These are phyloP conservation scores for Inonotus hispidus DNA, from an alignment of 1,284 basidiomycete species.

Conservation along the genomic window DNA sequence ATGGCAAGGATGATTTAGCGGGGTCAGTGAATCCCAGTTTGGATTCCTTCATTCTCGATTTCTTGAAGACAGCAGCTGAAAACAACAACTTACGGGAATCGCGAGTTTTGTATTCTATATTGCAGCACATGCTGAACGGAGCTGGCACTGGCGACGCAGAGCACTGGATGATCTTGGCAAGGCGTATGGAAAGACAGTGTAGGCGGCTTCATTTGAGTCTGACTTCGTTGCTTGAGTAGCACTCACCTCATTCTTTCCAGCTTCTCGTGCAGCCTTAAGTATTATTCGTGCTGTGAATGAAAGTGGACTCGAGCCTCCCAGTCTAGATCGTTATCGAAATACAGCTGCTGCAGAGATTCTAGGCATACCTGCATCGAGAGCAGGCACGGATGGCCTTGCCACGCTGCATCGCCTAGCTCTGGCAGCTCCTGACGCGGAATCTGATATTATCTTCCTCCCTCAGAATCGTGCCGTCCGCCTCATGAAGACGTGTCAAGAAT, in stretches of 20 bases:
- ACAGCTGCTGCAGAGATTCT: slow-evolving; percentile 80
- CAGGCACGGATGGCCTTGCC: slow-evolving; percentile 64
- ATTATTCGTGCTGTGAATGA: slow-evolving; percentile 60
- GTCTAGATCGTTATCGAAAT: slow-evolving; percentile 82
- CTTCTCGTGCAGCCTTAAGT: slow-evolving; percentile 60
- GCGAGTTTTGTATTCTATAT: slow-evolving; percentile 51
- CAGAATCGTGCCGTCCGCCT: slow-evolving; percentile 86
- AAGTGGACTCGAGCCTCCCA: slow-evolving; percentile 61
- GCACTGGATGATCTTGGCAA: slow-evolving; percentile 66
- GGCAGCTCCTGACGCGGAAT: slow-evolving; percentile 73
- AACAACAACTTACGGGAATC: slow-evolving; percentile 48
- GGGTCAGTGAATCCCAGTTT: neutral
- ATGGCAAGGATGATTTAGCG: neutral
- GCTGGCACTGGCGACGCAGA: slow-evolving; percentile 64
- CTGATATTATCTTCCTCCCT: slow-evolving; percentile 81
- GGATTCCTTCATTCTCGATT: slow-evolving; percentile 37
- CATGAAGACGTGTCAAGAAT: slow-evolving; percentile 80
- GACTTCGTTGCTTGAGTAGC: neutral
- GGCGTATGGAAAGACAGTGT: slow-evolving; percentile 60
- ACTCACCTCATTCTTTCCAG: slow-evolving; percentile 33
- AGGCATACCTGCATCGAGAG: slow-evolving; percentile 59
- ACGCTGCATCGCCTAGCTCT: slow-evolving; percentile 70
- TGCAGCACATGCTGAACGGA: slow-evolving; percentile 58
- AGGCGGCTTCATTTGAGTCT: slow-evolving; percentile 16
- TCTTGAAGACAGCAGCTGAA: slow-evolving; percentile 33